A percentile compares a stretch with the other conserved stretches of the same genome.
Evolutionary conservation across 2,329 filamentous ascomycete genomes (phyloP).

Genomic region (Penicillium sp.): DNA sequence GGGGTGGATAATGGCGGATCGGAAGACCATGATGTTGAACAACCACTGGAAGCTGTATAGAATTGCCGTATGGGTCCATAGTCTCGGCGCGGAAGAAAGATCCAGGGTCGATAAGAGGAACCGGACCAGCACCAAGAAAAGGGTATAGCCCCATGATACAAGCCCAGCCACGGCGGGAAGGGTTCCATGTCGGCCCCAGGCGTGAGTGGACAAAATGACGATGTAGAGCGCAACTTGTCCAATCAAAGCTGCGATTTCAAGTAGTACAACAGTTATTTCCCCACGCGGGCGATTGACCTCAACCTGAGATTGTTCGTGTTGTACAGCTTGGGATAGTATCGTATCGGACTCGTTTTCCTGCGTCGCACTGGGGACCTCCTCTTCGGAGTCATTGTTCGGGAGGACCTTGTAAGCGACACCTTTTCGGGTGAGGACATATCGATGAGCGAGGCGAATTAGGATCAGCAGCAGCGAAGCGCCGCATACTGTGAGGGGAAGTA

Average conservation of each 20-base stretch:
- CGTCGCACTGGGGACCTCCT: conserved; percentile 55
- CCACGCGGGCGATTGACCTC: conserved; percentile 74
- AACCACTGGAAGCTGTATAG: conserved; percentile 85
- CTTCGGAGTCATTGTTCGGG: conserved; percentile 38
- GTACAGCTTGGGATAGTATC: conserved; percentile 56
- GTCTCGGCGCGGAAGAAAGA: conserved; percentile 66
- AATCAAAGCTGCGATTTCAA: conserved; percentile 74
- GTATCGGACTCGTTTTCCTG: conserved; percentile 56
- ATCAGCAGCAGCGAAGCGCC: conserved; percentile 69
- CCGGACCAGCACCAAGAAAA: conserved; percentile 70
- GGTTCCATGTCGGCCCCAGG: conserved; percentile 59
- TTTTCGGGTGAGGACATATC: conserved; percentile 55
- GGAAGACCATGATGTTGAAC: conserved; percentile 72
- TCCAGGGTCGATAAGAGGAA: conserved; percentile 61
- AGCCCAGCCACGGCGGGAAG: conserved; percentile 66
- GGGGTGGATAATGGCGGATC: conserved; percentile 79
- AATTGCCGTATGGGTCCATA: conserved; percentile 91
- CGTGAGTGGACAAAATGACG: conserved; percentile 60
- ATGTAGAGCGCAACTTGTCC: conserved; percentile 70
- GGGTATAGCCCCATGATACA: conserved; percentile 76
- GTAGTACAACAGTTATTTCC: conserved; percentile 65
- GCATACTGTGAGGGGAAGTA: conserved; percentile 74
- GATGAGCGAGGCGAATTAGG: conserved; percentile 56
- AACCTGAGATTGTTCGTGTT: conserved; percentile 49
- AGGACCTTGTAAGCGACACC: conserved; percentile 57